Evolutionary conservation across 306 rosid genomes (phyloP), one percentile per base, ranked within the genome.

Genomic region (Senna tora): DNA sequence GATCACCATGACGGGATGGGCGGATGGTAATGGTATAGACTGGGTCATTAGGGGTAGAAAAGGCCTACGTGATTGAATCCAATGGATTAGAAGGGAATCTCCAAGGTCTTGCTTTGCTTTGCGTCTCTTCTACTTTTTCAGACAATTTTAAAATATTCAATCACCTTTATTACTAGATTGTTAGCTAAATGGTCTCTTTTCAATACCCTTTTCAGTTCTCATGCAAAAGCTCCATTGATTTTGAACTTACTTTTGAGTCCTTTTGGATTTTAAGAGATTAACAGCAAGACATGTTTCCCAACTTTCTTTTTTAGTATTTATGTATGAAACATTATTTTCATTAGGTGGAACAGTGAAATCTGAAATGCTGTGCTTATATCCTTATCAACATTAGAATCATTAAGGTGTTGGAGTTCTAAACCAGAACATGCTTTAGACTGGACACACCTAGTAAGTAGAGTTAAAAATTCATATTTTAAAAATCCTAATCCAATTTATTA

Each of bases 381-480:
- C 8, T 5, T 33, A 42, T 46, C 20, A 41, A 43, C 32, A 21
- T 55, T 7, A 33, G 22, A 21, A 34, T 17, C 47, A 30, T 41
- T 14, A 6, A 58, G 20, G 45, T 54, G 25, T 53, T 9, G 19
- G 20, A 28, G 14, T n/a, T 9, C 10, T 15, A 28, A 14, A 43
- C 20, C 20, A 52, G 30, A 62, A 32, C 7, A 64, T 9, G 38
- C 21, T 14, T n/a, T n/a, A 53, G 67, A 50, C 16, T 11, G 72
- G 22, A 80, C 65, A 75, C 69, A 46, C 63, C 84, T 76, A 54
- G 77, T 50, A 68, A 41, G 76, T 15, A 52, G 36, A 73, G 77
- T 82, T 72, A 71, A 53, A 41, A 5, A 7, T 13, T 16, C 49
- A 2, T 68, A 46, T n/a, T 30, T 41, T 0, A 3, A 6, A 28